Evolutionary conservation across 2,329 filamentous ascomycete genomes (phyloP).

Genomic region (Xylariaceae sp.): DNA sequence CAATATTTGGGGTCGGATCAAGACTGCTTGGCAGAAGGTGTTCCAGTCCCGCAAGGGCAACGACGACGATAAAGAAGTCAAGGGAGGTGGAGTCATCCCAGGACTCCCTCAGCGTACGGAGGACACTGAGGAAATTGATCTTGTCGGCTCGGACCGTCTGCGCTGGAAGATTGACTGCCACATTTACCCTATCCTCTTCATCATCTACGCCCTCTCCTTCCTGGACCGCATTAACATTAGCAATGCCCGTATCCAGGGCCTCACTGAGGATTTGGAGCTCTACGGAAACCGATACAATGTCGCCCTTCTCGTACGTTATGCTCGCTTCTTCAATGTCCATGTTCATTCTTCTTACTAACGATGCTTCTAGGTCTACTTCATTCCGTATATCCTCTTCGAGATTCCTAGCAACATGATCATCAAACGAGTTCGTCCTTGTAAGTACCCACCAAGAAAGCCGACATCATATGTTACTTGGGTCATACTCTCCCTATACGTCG

Average conservation of each 20-base stretch:
- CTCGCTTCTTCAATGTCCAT: slow-evolving; percentile 7
- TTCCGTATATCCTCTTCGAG: slow-evolving; percentile 42
- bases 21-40: neutral
- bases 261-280: slow-evolving; percentile 39
- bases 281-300: slow-evolving; percentile 40
- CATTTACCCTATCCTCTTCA: slow-evolving; percentile 37
- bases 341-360: neutral
- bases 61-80: neutral
- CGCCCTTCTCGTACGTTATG: slow-evolving; percentile 33
- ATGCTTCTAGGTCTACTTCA: slow-evolving; percentile 30
- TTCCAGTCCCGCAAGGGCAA: neutral
- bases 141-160: slow-evolving; percentile 33
- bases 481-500: neutral
- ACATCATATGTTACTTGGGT: neutral
- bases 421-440: slow-evolving; percentile 37
- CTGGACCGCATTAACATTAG: slow-evolving; percentile 43
- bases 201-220: slow-evolving; percentile 40
- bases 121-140: slow-evolving; percentile 24
- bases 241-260: slow-evolving; percentile 42
- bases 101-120: neutral
- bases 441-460: neutral
- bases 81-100: neutral
- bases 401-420: slow-evolving; percentile 43
- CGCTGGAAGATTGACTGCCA: slow-evolving; percentile 38
- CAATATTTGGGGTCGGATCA: neutral